Conservation (phyloP, 1,284 basidiomycete genomes). For the Sporisorium scitamineum region DNA sequence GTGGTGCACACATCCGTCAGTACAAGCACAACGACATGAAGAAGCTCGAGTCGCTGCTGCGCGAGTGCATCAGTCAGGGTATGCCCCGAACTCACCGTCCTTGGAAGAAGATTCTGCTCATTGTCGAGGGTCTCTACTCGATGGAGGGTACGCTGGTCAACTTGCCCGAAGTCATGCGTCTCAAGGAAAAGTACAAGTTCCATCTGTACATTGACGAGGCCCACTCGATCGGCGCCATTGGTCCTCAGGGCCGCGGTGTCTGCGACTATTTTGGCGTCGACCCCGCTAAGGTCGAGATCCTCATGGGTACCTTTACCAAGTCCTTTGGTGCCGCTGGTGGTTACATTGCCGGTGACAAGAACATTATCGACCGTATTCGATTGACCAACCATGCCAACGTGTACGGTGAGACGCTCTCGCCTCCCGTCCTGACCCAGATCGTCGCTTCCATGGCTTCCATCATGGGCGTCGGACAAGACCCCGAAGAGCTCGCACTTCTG, state of each 20-base stretch:
- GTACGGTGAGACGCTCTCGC: constrained; percentile 91
- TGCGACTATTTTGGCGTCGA: constrained; percentile 93
- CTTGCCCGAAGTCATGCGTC: constrained; percentile 82
- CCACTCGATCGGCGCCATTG: constrained; percentile 95
- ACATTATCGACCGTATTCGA: constrained; percentile 84
- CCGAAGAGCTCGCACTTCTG: constrained; percentile 60
- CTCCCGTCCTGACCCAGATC: constrained; percentile 90
- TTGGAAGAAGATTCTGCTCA: constrained; percentile 97
- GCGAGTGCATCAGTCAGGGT: constrained; percentile 94
- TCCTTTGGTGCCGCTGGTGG: constrained; percentile 98
- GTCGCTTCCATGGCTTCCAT: constrained; percentile 93
- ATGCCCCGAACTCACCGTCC: constrained; percentile 96
- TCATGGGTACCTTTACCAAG: constrained; percentile 99
- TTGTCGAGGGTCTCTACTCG: constrained; percentile 95
- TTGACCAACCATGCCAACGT: constrained; percentile 84
- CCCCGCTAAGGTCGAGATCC: constrained; percentile 85
- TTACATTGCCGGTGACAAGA: constrained; percentile 88
- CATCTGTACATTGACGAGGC: constrained; percentile 97
- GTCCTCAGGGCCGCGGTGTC: constrained; percentile 92
- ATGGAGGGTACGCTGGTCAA: constrained; percentile 97
- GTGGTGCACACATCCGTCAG: constrained; percentile 87
- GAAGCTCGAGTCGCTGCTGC: constrained; percentile 82
- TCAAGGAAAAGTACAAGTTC: constrained; percentile 99
- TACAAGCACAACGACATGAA: constrained; percentile 98
- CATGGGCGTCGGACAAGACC: constrained; percentile 77